Percentiles rank a stretch among this genome's conserved stretches.
Conservation (phyloP, 768 basidiomycete species). For the Multifurca ochricompacta region DNA sequence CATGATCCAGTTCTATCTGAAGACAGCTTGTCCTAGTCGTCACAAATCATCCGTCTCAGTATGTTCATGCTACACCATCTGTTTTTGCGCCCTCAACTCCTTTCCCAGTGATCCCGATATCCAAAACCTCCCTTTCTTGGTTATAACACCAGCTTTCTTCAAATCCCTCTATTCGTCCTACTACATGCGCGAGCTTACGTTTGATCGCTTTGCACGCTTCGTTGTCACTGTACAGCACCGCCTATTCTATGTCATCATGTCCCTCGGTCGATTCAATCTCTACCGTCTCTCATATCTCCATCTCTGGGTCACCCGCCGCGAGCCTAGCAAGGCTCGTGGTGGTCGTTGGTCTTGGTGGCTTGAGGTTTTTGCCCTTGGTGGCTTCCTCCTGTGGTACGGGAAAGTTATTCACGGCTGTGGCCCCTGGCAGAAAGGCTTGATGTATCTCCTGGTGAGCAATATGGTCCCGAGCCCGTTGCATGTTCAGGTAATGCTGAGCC, state of each 20-base stretch:
- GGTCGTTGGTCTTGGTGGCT: constrained; percentile 71
- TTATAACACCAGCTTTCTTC: constrained; percentile 84
- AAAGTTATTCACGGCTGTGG: constrained; percentile 62
- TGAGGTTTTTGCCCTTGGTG: constrained; percentile 66
- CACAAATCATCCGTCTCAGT: constrained; percentile 97
- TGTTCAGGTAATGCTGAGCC: constrained; percentile 59
- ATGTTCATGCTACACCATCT: constrained; percentile 24
- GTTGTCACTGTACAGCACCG: constrained; percentile 80
- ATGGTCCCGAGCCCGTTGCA: constrained; percentile 85
- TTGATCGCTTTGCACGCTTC: constrained; percentile 59
- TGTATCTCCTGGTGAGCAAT: constrained; percentile 80
- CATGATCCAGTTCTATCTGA: constrained; percentile 1
- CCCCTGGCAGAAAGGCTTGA: constrained; percentile 57
- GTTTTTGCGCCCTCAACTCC: constrained; percentile 10
- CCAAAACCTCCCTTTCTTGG: constrained; percentile 88
- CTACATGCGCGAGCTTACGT: constrained; percentile 79
- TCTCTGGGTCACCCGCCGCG: constrained; percentile 57
- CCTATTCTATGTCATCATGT: constrained; percentile 86
- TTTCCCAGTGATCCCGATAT: constrained; percentile 69
- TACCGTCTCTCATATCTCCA: constrained; percentile 81
- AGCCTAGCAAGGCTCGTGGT: constrained; percentile 55
- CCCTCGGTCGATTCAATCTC: constrained; percentile 90
- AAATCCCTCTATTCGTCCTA: constrained; percentile 87
- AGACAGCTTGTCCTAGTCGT: constrained; percentile 50
- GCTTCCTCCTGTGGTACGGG: constrained; percentile 89